Base-by-base conservation (phyloP, 2,329 filamentous ascomycete genomes). In the Periglandula ipomoeae region DNA sequence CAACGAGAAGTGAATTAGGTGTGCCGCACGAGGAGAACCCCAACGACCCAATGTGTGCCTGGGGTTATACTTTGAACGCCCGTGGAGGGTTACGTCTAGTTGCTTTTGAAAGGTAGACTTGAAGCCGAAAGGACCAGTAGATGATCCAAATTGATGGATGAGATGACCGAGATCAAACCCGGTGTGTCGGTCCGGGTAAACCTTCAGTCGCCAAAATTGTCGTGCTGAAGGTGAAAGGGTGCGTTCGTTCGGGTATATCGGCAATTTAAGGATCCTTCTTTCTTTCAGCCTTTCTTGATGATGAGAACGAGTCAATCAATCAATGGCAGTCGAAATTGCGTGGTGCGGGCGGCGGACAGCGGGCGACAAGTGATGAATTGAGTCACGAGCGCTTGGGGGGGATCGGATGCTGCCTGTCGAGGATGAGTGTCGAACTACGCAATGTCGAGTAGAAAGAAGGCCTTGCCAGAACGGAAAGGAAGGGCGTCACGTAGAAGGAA, bases 401-500 rank as follows among this genome's bases (percentile, higher is more conserved):
- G 40, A 30, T 27, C 9, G 24, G n/a, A 39, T 20, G 40, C 17
- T 38, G 39, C 38, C n/a, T 38, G 20, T 26, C n/a, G 24, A 26
- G 13, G 13, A 19, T 30, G 3, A 27, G n/a, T 9, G 9, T 27
- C 55, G 56, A 44, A 56, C 46, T 54, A 55, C 53, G 59, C 57
- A 66, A 64, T 59, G 59, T 64, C 58, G 58, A 65, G 59, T 61
- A 62, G 60, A 60, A 62, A 61, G 61, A 65, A 61, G 61, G 60
- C 54, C 60, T 60, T 61, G 46, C 62, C 60, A 56, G 52, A 56
- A 58, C 58, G 20, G 43, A 17, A 52, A 44, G 38, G 27, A 47
- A 46, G 44, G 27, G 45, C 35, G 51, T 44, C 34, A 50, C 46
- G 44, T 46, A 48, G 56, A 49, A 54, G 53, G 52, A 23, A 46